Base-by-base conservation (phyloP, 1,139 yeast species). In the Blastobotrys niveus region DNA sequence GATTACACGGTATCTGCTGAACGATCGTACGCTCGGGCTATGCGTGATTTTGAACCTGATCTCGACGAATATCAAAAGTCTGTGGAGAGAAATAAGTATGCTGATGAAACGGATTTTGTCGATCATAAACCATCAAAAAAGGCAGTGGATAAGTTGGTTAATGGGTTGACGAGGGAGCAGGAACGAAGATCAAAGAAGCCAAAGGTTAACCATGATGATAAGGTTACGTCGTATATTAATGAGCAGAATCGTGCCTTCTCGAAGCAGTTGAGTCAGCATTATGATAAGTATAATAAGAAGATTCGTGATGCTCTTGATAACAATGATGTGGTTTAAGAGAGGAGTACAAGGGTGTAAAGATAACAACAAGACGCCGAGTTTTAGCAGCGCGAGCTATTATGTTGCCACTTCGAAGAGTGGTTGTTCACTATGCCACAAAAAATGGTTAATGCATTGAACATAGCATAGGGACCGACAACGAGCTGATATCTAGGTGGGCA, bases 181-280 rank as follows among this genome's bases (percentile, higher is more conserved):
- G 64, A 68, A 44, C 65, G 72, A 34, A 43, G 34, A 24, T 71
- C 63, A 9, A 63, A 65, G 56, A 63, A 68, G 45, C 64, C 71
- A 34, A 64, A 58, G 43, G 57, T 59, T 30, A 55, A 57, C 14
- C 70, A 66, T 10, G 71, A 65, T 3, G 47, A 32, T 71, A 73
- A 69, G 6, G 63, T 65, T 34, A 60, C 61, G 17, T 65, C 61
- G 14, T 66, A 64, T 40, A 65, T 87, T 59, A 86, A 83, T 59
- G 89, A 82, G 48, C 82, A 81, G 63, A 87, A 87, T 69, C 76
- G 74, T 57, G 83, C 82, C 57, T 87, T 86, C 64, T 87, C 86
- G 63, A 76, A 74, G 61, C 84, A 84, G 57, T 66, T 87, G 52
- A 71, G 79, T 46, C 65, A 89, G 38, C 74, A 72, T 51, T 74